These are phyloP conservation scores for Lipomyces anomalus DNA, from an alignment of 805 yeast species.

Conservation along the genomic window DNA sequence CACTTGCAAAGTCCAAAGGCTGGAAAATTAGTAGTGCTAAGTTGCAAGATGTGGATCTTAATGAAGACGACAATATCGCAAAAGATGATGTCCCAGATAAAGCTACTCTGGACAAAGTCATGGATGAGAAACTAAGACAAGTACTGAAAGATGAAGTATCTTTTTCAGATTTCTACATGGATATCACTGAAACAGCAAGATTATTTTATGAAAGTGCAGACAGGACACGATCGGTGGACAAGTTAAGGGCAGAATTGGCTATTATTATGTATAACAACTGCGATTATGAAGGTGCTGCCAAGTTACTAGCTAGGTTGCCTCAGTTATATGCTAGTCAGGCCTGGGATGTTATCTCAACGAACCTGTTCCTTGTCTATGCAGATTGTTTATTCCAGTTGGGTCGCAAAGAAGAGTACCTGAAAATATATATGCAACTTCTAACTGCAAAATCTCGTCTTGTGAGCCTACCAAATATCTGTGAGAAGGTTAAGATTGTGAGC, in stretches of 20 bases:
- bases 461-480: slow-evolving; percentile 4
- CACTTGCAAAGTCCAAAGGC: slow-evolving; percentile 24
- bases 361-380: slow-evolving; percentile 60
- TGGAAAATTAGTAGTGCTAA: slow-evolving; percentile 13
- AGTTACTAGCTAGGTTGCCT: slow-evolving; percentile 62
- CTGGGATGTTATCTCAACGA: slow-evolving; percentile 67
- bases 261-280: slow-evolving; percentile 53
- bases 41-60: slow-evolving; percentile 14
- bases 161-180: slow-evolving; percentile 43
- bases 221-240: slow-evolving; percentile 62
- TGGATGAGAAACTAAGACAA: slow-evolving; percentile 24
- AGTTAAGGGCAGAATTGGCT: slow-evolving; percentile 75
- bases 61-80: neutral
- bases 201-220: slow-evolving; percentile 46
- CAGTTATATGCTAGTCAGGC: slow-evolving; percentile 61
- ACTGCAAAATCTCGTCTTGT: neutral
- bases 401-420: slow-evolving; percentile 27
- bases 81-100: slow-evolving; percentile 4
- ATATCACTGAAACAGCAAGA: slow-evolving; percentile 52
- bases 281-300: slow-evolving; percentile 55
- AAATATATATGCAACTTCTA: slow-evolving; percentile 15
- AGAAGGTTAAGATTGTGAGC: slow-evolving; percentile 5
- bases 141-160: slow-evolving; percentile 33
- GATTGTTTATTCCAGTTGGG: slow-evolving; percentile 47
- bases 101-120: slow-evolving; percentile 3